A percentile compares a stretch with the other conserved stretches of the same genome.
Conservation (phyloP, 768 basidiomycete genomes). For the Fomitopsis pulvina region DNA sequence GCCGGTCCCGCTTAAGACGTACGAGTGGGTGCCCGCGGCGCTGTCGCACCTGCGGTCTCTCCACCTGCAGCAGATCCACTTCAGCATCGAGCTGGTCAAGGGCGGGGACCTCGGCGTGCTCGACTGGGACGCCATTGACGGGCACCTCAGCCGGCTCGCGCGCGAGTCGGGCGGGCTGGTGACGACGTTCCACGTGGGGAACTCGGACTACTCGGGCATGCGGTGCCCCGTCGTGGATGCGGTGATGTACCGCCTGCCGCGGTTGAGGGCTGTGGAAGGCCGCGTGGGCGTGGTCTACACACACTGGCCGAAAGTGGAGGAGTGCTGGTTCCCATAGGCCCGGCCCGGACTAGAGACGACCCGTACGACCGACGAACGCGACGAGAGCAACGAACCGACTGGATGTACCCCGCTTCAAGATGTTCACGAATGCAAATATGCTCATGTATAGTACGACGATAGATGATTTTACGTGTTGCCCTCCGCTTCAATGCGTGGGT, state of each 20-base stretch:
- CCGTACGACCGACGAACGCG: neutral
- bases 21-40: neutral
- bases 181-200: neutral
- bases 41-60: neutral
- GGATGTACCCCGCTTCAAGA: neutral
- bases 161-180: neutral
- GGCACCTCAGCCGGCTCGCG: neutral
- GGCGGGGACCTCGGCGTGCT: slow-evolving; percentile 1
- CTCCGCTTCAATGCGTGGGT: too few species aligned
- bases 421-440: neutral
- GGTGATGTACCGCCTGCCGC: neutral
- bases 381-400: neutral
- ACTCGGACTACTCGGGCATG: neutral
- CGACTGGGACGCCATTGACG: slow-evolving; percentile 3
- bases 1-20: neutral
- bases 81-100: neutral
- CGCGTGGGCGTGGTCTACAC: slow-evolving; percentile 1
- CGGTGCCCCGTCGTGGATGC: neutral
- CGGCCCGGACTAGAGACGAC: neutral
- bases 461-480: too few species aligned
- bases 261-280: neutral
- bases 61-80: neutral
- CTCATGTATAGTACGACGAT: too few species aligned
- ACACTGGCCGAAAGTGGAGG: slow-evolving; percentile 1
- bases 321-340: slow-evolving; percentile 1